phyloP scores from a whole-genome alignment of 1,284 basidiomycete species.

The Phylloporus sp. region DNA sequence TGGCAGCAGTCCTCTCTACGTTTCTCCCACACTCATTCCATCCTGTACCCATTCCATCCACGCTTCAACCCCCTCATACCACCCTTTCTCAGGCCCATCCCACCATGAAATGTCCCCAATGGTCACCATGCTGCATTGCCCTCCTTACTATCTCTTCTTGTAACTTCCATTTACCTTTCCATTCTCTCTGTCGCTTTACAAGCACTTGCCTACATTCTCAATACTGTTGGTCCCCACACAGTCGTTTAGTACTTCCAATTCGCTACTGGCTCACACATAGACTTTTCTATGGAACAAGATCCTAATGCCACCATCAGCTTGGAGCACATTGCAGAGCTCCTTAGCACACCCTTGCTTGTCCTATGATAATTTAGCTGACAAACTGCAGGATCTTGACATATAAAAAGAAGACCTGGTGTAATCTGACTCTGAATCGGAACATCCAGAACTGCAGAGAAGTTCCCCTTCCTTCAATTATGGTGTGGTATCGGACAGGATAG shows the following conservation, averaged over 20 bases:
- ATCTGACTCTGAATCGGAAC: slow-evolving; percentile 33
- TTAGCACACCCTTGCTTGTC: slow-evolving; percentile 25
- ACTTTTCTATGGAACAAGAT: slow-evolving; percentile 51
- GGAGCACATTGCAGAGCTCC: slow-evolving; percentile 64
- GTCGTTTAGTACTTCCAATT: slow-evolving; percentile 82
- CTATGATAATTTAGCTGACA: slow-evolving; percentile 31
- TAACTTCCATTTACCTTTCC: slow-evolving; percentile 86
- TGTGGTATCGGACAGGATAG: slow-evolving; percentile 85
- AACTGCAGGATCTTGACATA: slow-evolving; percentile 34
- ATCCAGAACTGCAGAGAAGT: slow-evolving; percentile 10
- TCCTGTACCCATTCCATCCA: too few relatives aligned
- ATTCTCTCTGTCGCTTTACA: slow-evolving; percentile 80
- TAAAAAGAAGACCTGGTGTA: slow-evolving; percentile 44
- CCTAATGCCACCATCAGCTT: slow-evolving; percentile 67
- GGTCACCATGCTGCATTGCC: slow-evolving; percentile 79
- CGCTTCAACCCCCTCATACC: slow-evolving; percentile 72
- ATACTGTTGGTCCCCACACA: slow-evolving; percentile 81
- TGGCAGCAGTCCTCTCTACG: slow-evolving; percentile 81
- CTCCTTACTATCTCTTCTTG: slow-evolving; percentile 83
- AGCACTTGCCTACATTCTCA: slow-evolving; percentile 72
- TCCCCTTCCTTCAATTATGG: slow-evolving; percentile 71
- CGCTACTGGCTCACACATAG: slow-evolving; percentile 77
- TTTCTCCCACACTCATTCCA: slow-evolving; percentile 69
- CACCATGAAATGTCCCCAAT: slow-evolving; percentile 42
- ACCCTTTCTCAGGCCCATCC: slow-evolving; percentile 49